Evolutionary conservation across 345 rosid species (phyloP), one percentile per base, ranked within the genome.

Genomic region (Heritiera fomes): DNA sequence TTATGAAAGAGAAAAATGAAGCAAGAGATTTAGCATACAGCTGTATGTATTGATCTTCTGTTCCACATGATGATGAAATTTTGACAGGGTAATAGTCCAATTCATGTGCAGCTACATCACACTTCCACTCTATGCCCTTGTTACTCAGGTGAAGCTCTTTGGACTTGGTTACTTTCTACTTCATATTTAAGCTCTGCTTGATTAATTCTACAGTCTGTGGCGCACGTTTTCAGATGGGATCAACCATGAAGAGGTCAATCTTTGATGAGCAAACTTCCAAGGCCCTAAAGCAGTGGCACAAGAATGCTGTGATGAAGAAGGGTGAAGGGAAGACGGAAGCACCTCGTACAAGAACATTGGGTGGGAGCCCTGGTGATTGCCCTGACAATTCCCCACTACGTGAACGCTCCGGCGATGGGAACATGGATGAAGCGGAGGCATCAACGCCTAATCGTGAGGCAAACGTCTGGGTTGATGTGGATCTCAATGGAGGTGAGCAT

Each of bases 121-220:
- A 45, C 97, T 96, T 70, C 99, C 98, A 53, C 91, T 96, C 43
- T 97, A 97, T 76, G 98, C 99, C 49, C 99, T 97, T 66, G 99
- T 97, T 47, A 92, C 99, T 78, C 99, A 94, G 97, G 43, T 66
- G 6, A 34, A 17, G 55, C 55, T 68, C 52, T 20, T 28, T 40
- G 45, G 63, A 34, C 38, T 34, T 2, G 38, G 38, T 17, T 23
- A 23, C 28, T 23, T 73, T 49, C 52, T 49, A 12, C 7, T 15
- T 58, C 13, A 7, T 45, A 45, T 45, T 45, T 8, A 7, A 2
- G 59, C 15, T 30, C 76, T 53, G 28, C 55, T 6, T 58, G 71
- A 20, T 56, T 58, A 13, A 70, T n/a, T 12, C 38, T 56, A 18
- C 28, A 23, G 28, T 23, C 11, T 41, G 45, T 50, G 67, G 41